phyloP scores from a whole-genome alignment of 805 yeast genomes.

The Ogataea populi-albae region DNA sequence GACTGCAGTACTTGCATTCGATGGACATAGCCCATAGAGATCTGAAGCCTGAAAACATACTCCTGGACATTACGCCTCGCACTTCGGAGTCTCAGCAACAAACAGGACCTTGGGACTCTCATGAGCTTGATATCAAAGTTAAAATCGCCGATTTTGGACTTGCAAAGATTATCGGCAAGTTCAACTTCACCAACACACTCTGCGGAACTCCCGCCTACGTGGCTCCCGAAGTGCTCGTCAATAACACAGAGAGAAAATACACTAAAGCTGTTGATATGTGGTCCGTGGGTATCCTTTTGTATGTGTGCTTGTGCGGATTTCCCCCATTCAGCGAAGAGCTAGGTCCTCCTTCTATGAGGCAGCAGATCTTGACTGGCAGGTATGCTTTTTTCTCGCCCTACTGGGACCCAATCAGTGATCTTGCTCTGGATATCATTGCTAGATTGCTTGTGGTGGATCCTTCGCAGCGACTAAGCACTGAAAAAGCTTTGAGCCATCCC shows the following conservation, averaged over 20 bases:
- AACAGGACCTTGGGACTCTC: slow-evolving; percentile 55
- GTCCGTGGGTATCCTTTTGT: slow-evolving; percentile 77
- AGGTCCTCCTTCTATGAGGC: slow-evolving; percentile 76
- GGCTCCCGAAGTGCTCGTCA: slow-evolving; percentile 70
- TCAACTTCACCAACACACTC: slow-evolving; percentile 69
- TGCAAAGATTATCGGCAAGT: slow-evolving; percentile 66
- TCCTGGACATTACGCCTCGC: slow-evolving; percentile 49
- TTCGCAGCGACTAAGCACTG: slow-evolving; percentile 39
- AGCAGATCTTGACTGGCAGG: slow-evolving; percentile 64
- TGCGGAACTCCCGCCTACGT: slow-evolving; percentile 90
- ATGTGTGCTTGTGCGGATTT: slow-evolving; percentile 79
- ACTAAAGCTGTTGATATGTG: slow-evolving; percentile 75
- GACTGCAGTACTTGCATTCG: slow-evolving; percentile 82
- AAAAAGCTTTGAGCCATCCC: slow-evolving; percentile 38
- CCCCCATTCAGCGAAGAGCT: slow-evolving; percentile 83
- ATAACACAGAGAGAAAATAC: slow-evolving; percentile 52
- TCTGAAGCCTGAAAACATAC: slow-evolving; percentile 87
- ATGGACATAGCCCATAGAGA: slow-evolving; percentile 94
- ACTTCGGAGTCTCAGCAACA: slow-evolving; percentile 8
- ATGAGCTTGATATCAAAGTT: slow-evolving; percentile 59
- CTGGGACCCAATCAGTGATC: slow-evolving; percentile 70
- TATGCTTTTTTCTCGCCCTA: slow-evolving; percentile 77
- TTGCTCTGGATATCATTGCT: slow-evolving; percentile 63
- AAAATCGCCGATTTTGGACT: slow-evolving; percentile 84
- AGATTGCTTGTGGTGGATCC: slow-evolving; percentile 56